Evolutionary conservation across 768 basidiomycete genomes (phyloP).

Genomic region (Candolleomyces efflorescens): DNA sequence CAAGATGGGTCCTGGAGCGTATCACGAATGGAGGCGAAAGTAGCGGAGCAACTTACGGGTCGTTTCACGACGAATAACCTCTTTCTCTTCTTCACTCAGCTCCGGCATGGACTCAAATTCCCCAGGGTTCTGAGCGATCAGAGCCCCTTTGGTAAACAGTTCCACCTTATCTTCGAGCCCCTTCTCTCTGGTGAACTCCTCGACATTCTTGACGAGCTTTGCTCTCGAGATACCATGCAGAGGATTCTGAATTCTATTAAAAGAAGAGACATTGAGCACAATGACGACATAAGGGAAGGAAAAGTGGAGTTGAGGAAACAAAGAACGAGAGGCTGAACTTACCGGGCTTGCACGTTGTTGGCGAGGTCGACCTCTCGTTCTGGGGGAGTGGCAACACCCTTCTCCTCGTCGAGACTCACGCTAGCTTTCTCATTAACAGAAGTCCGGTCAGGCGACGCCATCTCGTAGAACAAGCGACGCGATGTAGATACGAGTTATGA

Average conservation of each 20-base stretch:
- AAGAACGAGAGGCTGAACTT: background rate
- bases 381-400: slow-evolving; percentile 1
- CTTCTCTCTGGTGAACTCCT: slow-evolving; percentile 51
- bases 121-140: slow-evolving; percentile 65
- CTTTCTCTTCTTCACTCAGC: slow-evolving; percentile 34
- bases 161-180: slow-evolving; percentile 40
- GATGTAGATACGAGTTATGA: background rate
- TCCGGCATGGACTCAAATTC: slow-evolving; percentile 38
- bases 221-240: slow-evolving; percentile 55
- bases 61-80: slow-evolving; percentile 40
- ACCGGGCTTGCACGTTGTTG: slow-evolving; percentile 42
- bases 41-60: slow-evolving; percentile 29
- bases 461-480: background rate
- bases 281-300: background rate
- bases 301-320: background rate
- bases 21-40: background rate
- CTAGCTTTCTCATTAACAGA: background rate
- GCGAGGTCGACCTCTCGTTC: slow-evolving; percentile 24
- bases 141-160: slow-evolving; percentile 63
- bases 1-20: background rate
- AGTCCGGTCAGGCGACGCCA: slow-evolving; percentile 7
- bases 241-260: slow-evolving; percentile 39
- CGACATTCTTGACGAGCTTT: slow-evolving; percentile 55
- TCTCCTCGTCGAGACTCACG: slow-evolving; percentile 6
- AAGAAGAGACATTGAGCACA: background rate